Evolutionary conservation across 108 stramenopile species (phyloP).

Genomic region (Skeletonema potamos): DNA sequence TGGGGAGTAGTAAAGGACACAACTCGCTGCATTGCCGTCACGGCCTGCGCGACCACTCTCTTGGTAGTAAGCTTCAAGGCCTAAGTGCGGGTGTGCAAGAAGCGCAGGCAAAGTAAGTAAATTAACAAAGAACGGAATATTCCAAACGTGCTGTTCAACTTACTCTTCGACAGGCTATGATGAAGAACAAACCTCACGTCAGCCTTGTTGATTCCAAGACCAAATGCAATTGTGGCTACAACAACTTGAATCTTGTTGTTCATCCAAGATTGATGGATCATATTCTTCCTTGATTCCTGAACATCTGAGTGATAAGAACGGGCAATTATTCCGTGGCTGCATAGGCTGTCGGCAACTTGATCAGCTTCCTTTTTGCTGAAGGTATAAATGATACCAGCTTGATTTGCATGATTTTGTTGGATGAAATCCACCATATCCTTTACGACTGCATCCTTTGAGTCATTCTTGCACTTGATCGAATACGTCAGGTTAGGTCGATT

Average conservation of each 20-base stretch:
- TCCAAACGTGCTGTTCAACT: not conserved
- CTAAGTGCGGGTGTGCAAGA: not conserved
- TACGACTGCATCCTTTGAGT: conserved; percentile 61
- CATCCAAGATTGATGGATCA: conserved; percentile 86
- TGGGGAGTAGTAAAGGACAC: conserved; percentile 80
- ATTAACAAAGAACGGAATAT: not conserved
- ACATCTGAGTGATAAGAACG: conserved; percentile 78
- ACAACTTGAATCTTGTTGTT: conserved; percentile 86
- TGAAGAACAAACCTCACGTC: conserved; percentile 86
- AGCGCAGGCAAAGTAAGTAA: not conserved
- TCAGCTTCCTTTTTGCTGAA: conserved; percentile 90
- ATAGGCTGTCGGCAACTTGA: conserved; percentile 67
- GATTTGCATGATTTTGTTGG: conserved; percentile 40
- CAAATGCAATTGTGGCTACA: conserved; percentile 96
- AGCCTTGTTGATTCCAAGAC: conserved; percentile 96
- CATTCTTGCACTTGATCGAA: conserved; percentile 60
- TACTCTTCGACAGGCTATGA: conserved; percentile 81
- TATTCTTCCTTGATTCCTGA: conserved; percentile 41
- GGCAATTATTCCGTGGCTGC: conserved; percentile 80
- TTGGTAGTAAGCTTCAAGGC: conserved; percentile 94
- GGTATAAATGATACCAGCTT: conserved; percentile 92
- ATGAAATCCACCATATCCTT: conserved; percentile 82
- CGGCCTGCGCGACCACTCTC: conserved; percentile 95
- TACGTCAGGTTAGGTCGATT: conserved; percentile 93
- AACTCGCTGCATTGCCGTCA: conserved; percentile 86